Base-by-base conservation (phyloP, 805 yeast genomes). In the Wickerhamiella galacta region DNA sequence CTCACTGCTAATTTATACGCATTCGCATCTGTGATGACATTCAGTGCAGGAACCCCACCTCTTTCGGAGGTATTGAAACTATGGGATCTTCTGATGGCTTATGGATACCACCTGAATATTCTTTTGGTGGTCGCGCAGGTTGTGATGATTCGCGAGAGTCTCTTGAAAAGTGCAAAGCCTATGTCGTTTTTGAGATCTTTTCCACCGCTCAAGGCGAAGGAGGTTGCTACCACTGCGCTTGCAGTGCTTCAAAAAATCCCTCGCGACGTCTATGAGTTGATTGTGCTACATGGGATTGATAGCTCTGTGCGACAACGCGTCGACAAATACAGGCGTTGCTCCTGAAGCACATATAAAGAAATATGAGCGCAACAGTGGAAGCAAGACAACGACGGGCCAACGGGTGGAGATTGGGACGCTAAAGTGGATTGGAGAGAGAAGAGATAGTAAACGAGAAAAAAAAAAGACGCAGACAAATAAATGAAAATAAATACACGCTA, bases 41-140 rank as follows among this genome's bases (percentile, higher is more conserved):
- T 85, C 30, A 72, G 85, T 35, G 87, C 94, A 2, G 80, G 93
- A 45, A 81, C 92, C 4, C 93, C 92, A 7, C 85, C 94, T 0
- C 58, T 85, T 28, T 57, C 60, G 20, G 81, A 83, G 40, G 78
- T 79, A 1, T 54, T 83, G 24, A 68, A 72, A 37, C 60, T 83
- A 12, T 83, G 95, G 95, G 95, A 83, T 51, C 78, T 83, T 42
- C 56, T 82, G 44, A 77, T 83, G 53, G 93, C 95, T 3, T 83
- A 80, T 46, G 95, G 95, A 0, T 70, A 78, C 14, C 94, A 85
- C 47, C 66, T 82, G 73, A 83, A 85, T 54, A 67, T 85, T 19
- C 58, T 85, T 24, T 77, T 82, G 43, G 70, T 83, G 3, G 80
- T 82, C 6, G 87, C 95, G 2, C 93, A 80, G 49, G 56, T 83